Evolutionary conservation across 352 stramenopile species (phyloP).

Genomic region (Phytopythium chamaehyphon): DNA sequence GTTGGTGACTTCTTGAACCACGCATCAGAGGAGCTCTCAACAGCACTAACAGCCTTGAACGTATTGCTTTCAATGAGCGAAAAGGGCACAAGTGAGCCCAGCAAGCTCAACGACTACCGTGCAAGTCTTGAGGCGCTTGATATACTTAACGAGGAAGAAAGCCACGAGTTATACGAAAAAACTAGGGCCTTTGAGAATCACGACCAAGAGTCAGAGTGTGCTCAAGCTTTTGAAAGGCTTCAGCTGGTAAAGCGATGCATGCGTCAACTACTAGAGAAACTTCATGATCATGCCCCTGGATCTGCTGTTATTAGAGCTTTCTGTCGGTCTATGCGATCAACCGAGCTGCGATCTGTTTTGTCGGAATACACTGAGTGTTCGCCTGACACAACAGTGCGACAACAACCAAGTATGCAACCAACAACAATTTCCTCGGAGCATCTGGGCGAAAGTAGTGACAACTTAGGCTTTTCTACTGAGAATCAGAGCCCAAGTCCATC

Average conservation of each 20-base stretch:
- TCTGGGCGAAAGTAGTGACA: too few species aligned
- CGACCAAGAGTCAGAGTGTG: conserved; percentile 27
- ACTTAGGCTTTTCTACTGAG: too few species aligned
- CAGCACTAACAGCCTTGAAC: conserved; percentile 67
- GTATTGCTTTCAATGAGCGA: conserved; percentile 74
- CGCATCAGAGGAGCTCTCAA: conserved; percentile 73
- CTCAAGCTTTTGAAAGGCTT: conserved; percentile 42
- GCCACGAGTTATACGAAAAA: conserved; percentile 38
- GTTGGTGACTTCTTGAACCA: conserved; percentile 70
- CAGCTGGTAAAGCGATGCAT: conserved; percentile 54
- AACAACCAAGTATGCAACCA: not conserved
- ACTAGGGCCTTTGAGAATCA: conserved; percentile 29
- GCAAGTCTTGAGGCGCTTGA: conserved; percentile 59
- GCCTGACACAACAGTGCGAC: not conserved
- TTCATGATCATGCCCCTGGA: conserved; percentile 40
- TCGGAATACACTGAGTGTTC: not conserved
- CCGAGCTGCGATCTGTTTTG: conserved; percentile 18
- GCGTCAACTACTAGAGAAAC: conserved; percentile 48
- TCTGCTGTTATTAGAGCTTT: conserved; percentile 48
- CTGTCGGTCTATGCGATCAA: conserved; percentile 36
- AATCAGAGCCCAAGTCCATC: too few species aligned
- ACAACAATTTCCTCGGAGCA: not conserved
- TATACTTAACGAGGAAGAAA: conserved; percentile 67
- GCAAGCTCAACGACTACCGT: conserved; percentile 62
- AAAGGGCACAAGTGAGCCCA: conserved; percentile 36